Conservation (phyloP, 2,329 filamentous ascomycete genomes). For the Eutypa lata region DNA sequence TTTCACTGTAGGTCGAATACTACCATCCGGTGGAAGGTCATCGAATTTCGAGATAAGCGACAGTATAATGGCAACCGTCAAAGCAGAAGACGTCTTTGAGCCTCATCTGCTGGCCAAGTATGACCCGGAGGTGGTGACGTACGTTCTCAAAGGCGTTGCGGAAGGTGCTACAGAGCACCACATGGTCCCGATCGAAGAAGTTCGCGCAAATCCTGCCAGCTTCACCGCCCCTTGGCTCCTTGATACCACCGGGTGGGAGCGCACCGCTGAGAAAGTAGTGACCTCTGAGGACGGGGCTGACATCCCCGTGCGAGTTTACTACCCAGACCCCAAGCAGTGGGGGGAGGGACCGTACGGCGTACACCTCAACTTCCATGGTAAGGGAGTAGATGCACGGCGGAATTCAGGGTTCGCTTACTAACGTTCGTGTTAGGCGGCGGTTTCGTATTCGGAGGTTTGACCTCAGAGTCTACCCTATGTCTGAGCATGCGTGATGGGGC, state of each 20-base stretch:
- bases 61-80: conserved; percentile 2
- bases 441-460: conserved; percentile 34
- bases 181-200: conserved; percentile 24
- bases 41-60: too few relatives aligned
- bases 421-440: conserved; percentile 29
- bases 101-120: conserved; percentile 25
- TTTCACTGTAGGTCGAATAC: too few relatives aligned
- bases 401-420: not conserved
- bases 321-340: conserved; percentile 25
- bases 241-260: conserved; percentile 24
- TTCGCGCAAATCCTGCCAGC: conserved; percentile 26
- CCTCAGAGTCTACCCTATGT: conserved; percentile 30
- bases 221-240: conserved; percentile 23
- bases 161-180: conserved; percentile 14
- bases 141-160: conserved; percentile 21
- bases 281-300: conserved; percentile 26
- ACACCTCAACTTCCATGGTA: conserved; percentile 35
- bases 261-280: conserved; percentile 24
- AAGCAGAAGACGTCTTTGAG: conserved; percentile 23
- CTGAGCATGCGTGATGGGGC: conserved; percentile 33
- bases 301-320: conserved; percentile 30
- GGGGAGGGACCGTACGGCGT: conserved; percentile 31
- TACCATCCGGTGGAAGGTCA: too few relatives aligned
- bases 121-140: conserved; percentile 28
- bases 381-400: not conserved